Evolutionary conservation across 441 rosid genomes (phyloP).

Genomic region (Rhodomyrtus psidioides): DNA sequence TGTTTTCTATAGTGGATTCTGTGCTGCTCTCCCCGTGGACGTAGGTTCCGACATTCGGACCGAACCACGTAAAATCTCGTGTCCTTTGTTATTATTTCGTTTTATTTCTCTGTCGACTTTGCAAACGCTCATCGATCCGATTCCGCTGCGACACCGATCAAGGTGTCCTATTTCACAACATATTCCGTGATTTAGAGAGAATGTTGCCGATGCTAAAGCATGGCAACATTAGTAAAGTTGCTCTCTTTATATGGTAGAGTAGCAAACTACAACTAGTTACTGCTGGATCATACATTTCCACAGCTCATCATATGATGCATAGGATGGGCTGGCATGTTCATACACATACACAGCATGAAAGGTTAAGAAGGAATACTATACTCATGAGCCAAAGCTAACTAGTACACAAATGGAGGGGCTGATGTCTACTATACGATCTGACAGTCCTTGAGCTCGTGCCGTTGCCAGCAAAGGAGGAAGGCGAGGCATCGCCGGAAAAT

Average conservation of each 20-base stretch:
- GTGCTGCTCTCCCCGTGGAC: too few species aligned
- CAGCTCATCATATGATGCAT: not conserved
- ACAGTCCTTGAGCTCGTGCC: not conserved
- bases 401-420: not conserved
- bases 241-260: not conserved
- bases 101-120: too few species aligned
- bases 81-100: too few species aligned
- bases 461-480: conserved; percentile 4
- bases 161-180: too few species aligned
- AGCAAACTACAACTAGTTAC: not conserved
- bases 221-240: not conserved
- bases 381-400: not conserved
- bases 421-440: not conserved
- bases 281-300: not conserved
- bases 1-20: too few species aligned
- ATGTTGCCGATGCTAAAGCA: not conserved
- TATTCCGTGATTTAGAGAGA: not conserved
- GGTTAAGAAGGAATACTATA: not conserved
- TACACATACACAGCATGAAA: not conserved
- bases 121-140: too few species aligned
- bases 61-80: too few species aligned
- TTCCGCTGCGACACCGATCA: too few species aligned
- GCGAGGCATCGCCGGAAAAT: not conserved
- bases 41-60: too few species aligned
- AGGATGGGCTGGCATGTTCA: too few species aligned